phyloP scores from a whole-genome alignment of 257 asterid genomes.

The Solanum corneliomulleri region DNA sequence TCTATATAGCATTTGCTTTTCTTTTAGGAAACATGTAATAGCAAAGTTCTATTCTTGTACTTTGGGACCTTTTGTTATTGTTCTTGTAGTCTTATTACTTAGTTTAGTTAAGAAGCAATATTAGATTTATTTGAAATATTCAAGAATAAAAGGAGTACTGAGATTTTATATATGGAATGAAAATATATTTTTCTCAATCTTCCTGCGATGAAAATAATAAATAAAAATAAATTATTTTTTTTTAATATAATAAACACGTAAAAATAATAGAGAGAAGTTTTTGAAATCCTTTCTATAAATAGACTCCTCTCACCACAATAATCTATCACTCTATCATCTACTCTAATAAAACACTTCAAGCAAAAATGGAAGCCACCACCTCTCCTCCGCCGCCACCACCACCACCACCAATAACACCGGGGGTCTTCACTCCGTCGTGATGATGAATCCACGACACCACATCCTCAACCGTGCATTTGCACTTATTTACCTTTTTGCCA shows the following conservation, averaged over 20 bases:
- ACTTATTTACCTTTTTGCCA: slow-evolving; percentile 25
- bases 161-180: background rate
- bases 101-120: background rate
- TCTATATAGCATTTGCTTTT: slow-evolving; percentile 8
- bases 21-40: background rate
- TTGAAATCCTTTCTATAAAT: background rate
- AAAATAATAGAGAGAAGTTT: rapidly evolving
- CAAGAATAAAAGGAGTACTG: background rate
- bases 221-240: background rate
- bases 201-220: no score
- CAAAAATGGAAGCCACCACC: background rate
- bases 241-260: background rate
- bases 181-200: no score
- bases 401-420: background rate
- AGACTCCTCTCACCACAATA: background rate
- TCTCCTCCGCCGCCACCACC: background rate
- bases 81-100: background rate
- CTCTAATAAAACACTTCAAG: background rate
- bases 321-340: background rate
- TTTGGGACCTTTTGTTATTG: background rate
- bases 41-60: background rate
- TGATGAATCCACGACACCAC: slow-evolving; percentile 24
- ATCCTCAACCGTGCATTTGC: slow-evolving; percentile 57
- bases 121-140: background rate
- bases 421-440: slow-evolving; percentile 37